Evolutionary conservation across 139 green algal species (phyloP), one percentile per base, ranked within the genome.

Genomic region (Picochlorum costavermella): DNA sequence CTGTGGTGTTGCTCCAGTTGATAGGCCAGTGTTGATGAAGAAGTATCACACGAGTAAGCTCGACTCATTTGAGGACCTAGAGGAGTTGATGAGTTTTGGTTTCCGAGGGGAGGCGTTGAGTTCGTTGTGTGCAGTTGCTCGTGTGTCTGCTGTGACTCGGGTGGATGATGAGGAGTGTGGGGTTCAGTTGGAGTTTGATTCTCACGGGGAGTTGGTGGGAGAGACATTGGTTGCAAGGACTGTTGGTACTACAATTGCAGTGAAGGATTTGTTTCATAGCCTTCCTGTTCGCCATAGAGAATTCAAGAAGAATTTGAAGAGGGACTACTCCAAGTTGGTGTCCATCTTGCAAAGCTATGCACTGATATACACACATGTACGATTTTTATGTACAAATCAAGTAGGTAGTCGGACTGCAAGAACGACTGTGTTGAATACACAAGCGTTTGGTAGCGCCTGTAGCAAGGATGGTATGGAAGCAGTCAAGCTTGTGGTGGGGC

Each of bases 41-140:
- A 96, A 96, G 77, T 92, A 99, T 75, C 84, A 95, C 76, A 99
- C 94, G 46, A 96, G 85, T 69, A 99, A 99, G 74, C 73, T 98
- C 3, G 29, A 61, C 0, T 49, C 65, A 3, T 96, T 97, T 63
- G 53, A 60, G 0, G 91, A 97, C 65, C 73, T 97, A 12, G 77
- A 94, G 82, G 72, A 61, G 2, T 64, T 98, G 2, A 56, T 53
- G 50, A 95, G 84, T 6, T 98, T 96, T 81, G 92, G 92, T 5
- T 98, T 98, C 70, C 76, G 92, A 3, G 92, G 92, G 6, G 92
- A 98, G 74, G 92, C 92, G 16, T 80, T 98, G 9, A 90, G 75
- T 70, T 96, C 91, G 0, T 77, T 98, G 29, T 96, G 90, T 57
- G 87, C 88, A 1, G 56, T 94, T 37, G 63, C 74, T 2, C 50